Conservation (phyloP, 148 eudicot species). For the Gaultheria prostrata region DNA sequence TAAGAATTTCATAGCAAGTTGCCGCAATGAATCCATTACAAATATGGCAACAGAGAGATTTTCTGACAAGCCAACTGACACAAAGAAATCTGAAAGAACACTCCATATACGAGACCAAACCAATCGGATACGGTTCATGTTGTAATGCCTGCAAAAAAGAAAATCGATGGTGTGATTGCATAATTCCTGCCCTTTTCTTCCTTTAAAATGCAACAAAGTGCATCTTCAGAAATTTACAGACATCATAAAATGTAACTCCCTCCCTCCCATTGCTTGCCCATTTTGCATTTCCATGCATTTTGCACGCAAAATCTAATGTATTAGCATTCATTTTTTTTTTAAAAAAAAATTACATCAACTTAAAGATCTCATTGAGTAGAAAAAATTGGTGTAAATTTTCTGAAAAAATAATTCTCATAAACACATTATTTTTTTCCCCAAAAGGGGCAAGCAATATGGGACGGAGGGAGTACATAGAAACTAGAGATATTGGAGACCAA, state of each 20-base stretch:
- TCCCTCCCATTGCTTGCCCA: too few relatives aligned
- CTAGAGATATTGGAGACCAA: neutral
- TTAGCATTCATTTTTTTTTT: too few relatives aligned
- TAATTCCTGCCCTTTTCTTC: neutral
- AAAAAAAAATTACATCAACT: too few relatives aligned
- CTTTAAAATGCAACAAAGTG: neutral
- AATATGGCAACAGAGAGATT: constrained; percentile 98
- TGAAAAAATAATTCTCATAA: too few relatives aligned
- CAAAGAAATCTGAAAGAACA: constrained; percentile 98
- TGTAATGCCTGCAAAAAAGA: constrained; percentile 85
- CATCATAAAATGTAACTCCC: neutral
- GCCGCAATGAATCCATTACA: constrained; percentile 99
- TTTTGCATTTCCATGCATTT: too few relatives aligned
- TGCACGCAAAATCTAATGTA: too few relatives aligned
- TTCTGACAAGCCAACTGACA: constrained; percentile 91
- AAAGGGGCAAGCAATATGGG: too few relatives aligned
- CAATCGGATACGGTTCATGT: constrained; percentile 94
- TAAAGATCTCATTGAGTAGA: too few relatives aligned
- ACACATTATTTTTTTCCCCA: too few relatives aligned
- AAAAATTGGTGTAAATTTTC: too few relatives aligned
- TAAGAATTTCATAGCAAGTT: constrained; percentile 96
- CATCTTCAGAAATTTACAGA: constrained; percentile 6
- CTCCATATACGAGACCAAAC: constrained; percentile 99
- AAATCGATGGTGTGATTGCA: constrained; percentile 22
- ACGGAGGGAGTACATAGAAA: too few relatives aligned